A percentile compares a stretch with the other conserved stretches of the same genome.
These are phyloP conservation scores for Tricharina praecox DNA, from an alignment of 495 filamentous ascomycete species.

Conservation along the genomic window DNA sequence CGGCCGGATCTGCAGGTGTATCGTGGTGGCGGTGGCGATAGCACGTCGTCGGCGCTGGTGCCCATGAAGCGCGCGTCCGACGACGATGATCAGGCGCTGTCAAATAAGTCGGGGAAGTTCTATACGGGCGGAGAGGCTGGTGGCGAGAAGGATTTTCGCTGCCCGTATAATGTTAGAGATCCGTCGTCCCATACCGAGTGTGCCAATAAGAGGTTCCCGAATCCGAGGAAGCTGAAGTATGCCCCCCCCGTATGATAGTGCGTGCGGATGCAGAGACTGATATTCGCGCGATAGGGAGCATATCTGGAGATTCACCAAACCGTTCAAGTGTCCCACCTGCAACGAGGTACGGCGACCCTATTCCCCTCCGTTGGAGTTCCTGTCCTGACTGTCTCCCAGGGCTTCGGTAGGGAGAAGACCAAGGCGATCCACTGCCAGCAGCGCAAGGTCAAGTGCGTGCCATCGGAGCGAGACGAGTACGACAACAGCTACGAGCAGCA, in stretches of 20 bases:
- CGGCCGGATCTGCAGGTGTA: too few relatives aligned
- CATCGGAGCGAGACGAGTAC: constrained; percentile 9
- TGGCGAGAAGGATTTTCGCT: constrained; percentile 15
- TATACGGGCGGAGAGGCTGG: background rate
- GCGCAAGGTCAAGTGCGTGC: constrained; percentile 23
- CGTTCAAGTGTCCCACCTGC: constrained; percentile 23
- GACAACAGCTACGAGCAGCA: constrained; percentile 14
- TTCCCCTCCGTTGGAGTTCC: too few relatives aligned
- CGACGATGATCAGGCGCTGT: constrained; percentile 10
- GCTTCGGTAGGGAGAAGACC: constrained; percentile 26
- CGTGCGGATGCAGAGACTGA: background rate
- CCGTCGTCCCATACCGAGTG: constrained; percentile 15
- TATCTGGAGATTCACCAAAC: constrained; percentile 24
- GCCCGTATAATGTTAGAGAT: constrained; percentile 14
- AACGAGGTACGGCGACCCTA: too few relatives aligned
- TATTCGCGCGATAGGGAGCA: constrained; percentile 16
- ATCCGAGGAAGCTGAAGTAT: constrained; percentile 25
- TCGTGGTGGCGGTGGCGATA: too few relatives aligned
- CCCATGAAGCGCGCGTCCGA: too few relatives aligned
- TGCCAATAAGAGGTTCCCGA: constrained; percentile 18
- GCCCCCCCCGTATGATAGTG: too few relatives aligned
- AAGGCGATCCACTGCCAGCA: constrained; percentile 21
- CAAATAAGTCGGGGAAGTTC: background rate
- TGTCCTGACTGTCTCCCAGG: too few relatives aligned
- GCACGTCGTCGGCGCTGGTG: too few relatives aligned